These are phyloP conservation scores for Raphidocelis subcapitata DNA, from an alignment of 139 green algal genomes.

Conservation along the genomic window DNA sequence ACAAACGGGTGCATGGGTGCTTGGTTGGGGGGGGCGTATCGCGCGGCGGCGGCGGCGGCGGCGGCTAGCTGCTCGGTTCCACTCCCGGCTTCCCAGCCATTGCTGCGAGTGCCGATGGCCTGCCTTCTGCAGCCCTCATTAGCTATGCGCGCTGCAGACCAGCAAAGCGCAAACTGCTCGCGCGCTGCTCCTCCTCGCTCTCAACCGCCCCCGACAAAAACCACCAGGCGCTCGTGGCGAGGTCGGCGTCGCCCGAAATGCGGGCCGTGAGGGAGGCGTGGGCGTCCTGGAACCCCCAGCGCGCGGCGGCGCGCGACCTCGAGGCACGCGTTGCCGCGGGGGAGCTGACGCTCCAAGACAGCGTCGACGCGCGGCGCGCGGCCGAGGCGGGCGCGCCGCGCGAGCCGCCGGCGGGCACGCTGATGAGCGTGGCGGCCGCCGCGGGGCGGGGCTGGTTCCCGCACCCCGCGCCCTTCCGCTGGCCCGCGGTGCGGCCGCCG, in stretches of 20 bases:
- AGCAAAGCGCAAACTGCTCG: no score
- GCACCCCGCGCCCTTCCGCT: conserved; percentile 54
- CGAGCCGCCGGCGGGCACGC: no score
- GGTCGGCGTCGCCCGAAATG: not conserved
- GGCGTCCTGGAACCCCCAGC: conserved; percentile 58
- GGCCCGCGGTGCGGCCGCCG: conserved; percentile 35
- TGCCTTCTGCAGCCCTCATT: no score
- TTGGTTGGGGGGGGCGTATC: not conserved
- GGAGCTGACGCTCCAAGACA: conserved; percentile 26
- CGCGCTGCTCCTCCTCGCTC: no score
- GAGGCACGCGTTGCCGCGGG: conserved; percentile 25
- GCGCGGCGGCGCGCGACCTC: conserved; percentile 34
- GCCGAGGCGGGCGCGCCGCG: no score
- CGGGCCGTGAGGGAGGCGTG: conserved; percentile 32
- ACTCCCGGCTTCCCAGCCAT: no score
- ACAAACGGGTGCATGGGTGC: not conserved
- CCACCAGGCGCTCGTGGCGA: not conserved
- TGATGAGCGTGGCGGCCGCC: not conserved
- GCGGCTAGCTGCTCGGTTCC: not conserved
- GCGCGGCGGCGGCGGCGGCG: not conserved
- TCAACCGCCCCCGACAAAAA: not conserved
- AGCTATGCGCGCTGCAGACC: no score
- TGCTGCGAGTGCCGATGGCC: no score
- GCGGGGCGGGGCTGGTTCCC: conserved; percentile 44
- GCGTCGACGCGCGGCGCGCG: no score